A percentile compares a stretch with the other conserved stretches of the same genome.
Evolutionary conservation across 148 eudicot genomes (phyloP).

Genomic region (Pharnaceum exiguum): DNA sequence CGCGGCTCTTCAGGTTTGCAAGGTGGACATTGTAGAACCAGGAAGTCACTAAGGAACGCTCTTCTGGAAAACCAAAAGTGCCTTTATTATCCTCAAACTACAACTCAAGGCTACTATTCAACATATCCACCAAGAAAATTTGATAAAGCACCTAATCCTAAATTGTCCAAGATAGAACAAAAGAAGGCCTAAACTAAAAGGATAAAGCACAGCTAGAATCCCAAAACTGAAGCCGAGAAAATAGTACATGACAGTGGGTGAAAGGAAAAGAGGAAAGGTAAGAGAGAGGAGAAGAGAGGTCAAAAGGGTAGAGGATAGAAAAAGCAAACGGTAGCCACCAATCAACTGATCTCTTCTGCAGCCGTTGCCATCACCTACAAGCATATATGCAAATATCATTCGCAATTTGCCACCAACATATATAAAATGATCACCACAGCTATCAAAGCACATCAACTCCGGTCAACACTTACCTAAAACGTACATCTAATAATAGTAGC

Average conservation of each 20-base stretch:
- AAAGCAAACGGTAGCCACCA: conserved; percentile 14
- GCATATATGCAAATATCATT: conserved; percentile 7
- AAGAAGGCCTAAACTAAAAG: conserved; percentile 14
- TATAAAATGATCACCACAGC: neutral
- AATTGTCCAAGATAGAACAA: conserved; percentile 7
- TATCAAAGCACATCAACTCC: neutral
- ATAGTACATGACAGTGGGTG: neutral
- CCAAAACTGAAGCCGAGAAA: conserved; percentile 1
- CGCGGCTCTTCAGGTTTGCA: conserved; percentile 10
- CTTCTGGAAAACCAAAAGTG: conserved; percentile 9
- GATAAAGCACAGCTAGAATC: conserved; percentile 9
- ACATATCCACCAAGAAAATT: conserved; percentile 13
- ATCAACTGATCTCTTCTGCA: conserved; percentile 14
- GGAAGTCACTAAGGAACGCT: conserved; percentile 1
- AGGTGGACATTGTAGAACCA: conserved; percentile 10
- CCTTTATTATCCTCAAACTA: conserved; percentile 23
- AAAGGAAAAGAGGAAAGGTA: neutral
- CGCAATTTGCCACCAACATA: neutral
- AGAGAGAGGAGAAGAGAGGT: neutral
- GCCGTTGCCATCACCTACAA: conserved; percentile 23
- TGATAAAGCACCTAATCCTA: conserved; percentile 11
- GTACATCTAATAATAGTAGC: conserved; percentile 47
- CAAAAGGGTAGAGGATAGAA: conserved; percentile 6
- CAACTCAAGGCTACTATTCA: conserved; percentile 25
- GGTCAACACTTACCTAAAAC: conserved; percentile 25